A percentile compares a stretch with the other conserved stretches of the same genome.
phyloP scores from a whole-genome alignment of 1,139 yeast species.

The Pichia kudriavzevii region DNA sequence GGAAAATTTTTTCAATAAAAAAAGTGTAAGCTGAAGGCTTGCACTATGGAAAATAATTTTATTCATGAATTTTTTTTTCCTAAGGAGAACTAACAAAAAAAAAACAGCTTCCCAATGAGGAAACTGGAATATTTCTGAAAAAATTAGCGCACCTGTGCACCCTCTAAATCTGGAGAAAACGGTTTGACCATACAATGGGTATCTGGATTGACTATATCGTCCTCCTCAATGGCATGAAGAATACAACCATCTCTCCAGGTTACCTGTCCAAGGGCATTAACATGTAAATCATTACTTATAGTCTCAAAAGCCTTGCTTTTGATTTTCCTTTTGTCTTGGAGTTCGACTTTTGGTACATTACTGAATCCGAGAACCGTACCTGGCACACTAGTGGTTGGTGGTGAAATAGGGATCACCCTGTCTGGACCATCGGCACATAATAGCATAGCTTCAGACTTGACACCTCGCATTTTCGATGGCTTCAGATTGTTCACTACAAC shows the following conservation, averaged over 20 bases:
- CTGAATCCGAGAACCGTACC: constrained; percentile 33
- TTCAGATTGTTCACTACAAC: constrained; percentile 55
- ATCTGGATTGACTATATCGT: too few species aligned
- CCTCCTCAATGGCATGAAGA: neutral
- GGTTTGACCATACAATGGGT: too few species aligned
- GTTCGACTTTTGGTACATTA: constrained; percentile 8
- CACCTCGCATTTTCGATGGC: constrained; percentile 61
- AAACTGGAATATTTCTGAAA: neutral
- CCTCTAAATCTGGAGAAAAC: neutral
- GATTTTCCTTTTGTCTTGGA: constrained; percentile 26
- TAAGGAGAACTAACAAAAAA: neutral
- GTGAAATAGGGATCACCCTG: constrained; percentile 28
- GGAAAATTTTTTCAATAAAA: neutral
- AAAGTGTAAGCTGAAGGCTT: neutral
- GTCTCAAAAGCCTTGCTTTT: constrained; percentile 34
- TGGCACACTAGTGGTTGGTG: constrained; percentile 23
- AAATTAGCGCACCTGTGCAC: constrained; percentile 11
- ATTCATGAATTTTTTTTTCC: neutral
- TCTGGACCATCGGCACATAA: constrained; percentile 41
- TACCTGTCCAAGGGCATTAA: constrained; percentile 4
- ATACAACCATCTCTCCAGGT: constrained; percentile 4
- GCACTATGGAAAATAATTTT: too few species aligned
- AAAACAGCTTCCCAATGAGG: neutral
- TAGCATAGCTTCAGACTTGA: constrained; percentile 50
- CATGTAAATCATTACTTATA: constrained; percentile 26